Base-by-base conservation (phyloP, 345 rosid genomes). In the Eucalyptus pauciflora region DNA sequence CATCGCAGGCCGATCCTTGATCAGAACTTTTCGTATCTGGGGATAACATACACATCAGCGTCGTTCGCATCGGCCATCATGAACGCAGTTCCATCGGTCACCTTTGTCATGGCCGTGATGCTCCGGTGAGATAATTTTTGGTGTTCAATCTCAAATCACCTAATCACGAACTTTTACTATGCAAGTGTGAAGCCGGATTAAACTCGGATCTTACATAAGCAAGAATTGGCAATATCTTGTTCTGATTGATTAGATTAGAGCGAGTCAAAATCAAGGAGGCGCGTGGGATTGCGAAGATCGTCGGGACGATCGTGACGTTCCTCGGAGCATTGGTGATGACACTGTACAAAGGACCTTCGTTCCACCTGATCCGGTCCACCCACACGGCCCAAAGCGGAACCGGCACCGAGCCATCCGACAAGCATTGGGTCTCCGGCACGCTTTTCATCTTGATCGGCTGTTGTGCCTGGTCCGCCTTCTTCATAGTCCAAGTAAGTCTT, bases 11-110 rank as follows among this genome's bases (percentile, higher is more conserved):
- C 98, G 87, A 90, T 97, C 69, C 88, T 97, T 46, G 97, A 95
- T 87, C 98, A 95, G 91, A 95, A 96, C 27, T 96, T 94, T 89
- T 69, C 91, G 29, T 94, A 93, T 91, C 88, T 94, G 91, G 97
- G 96, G 56, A 96, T 96, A 96, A 91, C 93, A 51, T 95, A 91
- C 91, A 94, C 99, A 86, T 95, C 98, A 29, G 96, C 98, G 15
- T 86, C 98, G 37, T 96, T 92, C 85, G 54, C 96, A 49, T 96
- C 97, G 49, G 97, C 98, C 17, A 93, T 95, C 3, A 94, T 94
- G 97, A 97, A 97, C 56, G 95, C 96, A 43, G 96, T 96, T 89
- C 96, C 98, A 50, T 94, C 98, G 4, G 90, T 96, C 51, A 97
- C 99, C 83, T 96, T 96, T 85, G 81, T 94, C 48, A 94, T 96